Evolutionary conservation across 306 rosid genomes (phyloP).

Genomic region (Vigna radiata): DNA sequence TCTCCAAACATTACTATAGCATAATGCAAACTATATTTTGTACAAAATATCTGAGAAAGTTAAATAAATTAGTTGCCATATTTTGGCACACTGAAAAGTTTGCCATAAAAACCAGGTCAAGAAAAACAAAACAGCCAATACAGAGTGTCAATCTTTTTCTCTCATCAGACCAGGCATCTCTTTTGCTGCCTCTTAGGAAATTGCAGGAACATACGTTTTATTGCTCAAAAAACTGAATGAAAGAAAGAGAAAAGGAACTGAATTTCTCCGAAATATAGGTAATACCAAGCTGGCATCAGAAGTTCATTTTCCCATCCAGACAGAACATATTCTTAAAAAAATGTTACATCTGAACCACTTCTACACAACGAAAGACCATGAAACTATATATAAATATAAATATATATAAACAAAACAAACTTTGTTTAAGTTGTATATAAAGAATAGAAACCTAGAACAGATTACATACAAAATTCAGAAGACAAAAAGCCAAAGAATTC

Average conservation of each 20-base stretch:
- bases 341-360: not conserved
- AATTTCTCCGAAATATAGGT: not conserved
- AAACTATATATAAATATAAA: not conserved
- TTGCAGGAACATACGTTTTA: not conserved
- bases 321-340: not conserved
- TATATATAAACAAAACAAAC: not conserved
- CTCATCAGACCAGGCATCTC: not conserved
- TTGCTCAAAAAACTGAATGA: not conserved
- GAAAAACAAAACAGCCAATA: not conserved
- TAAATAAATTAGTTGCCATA: not conserved
- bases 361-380: conserved; percentile 17
- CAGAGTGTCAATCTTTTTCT: not conserved
- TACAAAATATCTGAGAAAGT: not conserved
- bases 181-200: not conserved
- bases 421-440: conserved; percentile 1
- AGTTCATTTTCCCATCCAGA: not conserved
- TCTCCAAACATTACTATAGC: not conserved
- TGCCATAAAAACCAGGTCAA: not conserved
- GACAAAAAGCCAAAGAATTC: conserved; percentile 55
- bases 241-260: not conserved
- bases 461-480: conserved; percentile 21
- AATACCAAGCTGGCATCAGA: not conserved
- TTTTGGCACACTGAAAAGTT: not conserved
- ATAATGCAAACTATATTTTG: not conserved
- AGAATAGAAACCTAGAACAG: not conserved